A percentile compares a stretch with the other conserved stretches of the same genome.
These are phyloP conservation scores for Beauveria brongniartii DNA, from an alignment of 2,329 filamentous ascomycete species.

Conservation along the genomic window DNA sequence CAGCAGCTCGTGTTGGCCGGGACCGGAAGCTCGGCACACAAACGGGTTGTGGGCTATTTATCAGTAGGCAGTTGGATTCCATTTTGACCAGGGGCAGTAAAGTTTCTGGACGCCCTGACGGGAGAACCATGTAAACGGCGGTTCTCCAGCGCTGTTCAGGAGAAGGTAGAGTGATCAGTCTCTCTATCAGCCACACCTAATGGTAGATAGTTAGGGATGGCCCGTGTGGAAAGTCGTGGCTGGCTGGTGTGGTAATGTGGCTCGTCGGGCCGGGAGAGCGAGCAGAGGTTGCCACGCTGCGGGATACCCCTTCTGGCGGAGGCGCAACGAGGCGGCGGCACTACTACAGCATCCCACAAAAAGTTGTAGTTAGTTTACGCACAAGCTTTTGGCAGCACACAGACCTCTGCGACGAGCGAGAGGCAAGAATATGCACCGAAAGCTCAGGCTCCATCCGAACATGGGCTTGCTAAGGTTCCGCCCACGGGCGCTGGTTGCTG, in stretches of 20 bases:
- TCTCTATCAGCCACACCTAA: not conserved
- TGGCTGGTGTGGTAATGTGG: not conserved
- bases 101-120: not conserved
- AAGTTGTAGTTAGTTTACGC: not conserved
- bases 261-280: constrained; percentile 6
- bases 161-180: not conserved
- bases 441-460: not conserved
- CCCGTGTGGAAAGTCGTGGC: not conserved
- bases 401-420: not conserved
- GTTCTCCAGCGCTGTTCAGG: not conserved
- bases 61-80: not conserved
- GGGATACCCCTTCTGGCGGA: constrained; percentile 4
- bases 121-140: not conserved
- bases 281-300: constrained; percentile 3
- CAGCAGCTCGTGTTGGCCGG: not conserved
- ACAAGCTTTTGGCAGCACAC: not conserved
- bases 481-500: not conserved
- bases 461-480: not conserved
- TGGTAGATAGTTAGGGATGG: too few relatives aligned
- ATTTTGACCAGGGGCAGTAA: not conserved
- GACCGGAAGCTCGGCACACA: not conserved
- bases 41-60: not conserved
- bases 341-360: not conserved
- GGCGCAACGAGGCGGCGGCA: not conserved
- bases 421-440: not conserved